Conservation (phyloP, 805 yeast species). For the Nakazawaea peltata region DNA sequence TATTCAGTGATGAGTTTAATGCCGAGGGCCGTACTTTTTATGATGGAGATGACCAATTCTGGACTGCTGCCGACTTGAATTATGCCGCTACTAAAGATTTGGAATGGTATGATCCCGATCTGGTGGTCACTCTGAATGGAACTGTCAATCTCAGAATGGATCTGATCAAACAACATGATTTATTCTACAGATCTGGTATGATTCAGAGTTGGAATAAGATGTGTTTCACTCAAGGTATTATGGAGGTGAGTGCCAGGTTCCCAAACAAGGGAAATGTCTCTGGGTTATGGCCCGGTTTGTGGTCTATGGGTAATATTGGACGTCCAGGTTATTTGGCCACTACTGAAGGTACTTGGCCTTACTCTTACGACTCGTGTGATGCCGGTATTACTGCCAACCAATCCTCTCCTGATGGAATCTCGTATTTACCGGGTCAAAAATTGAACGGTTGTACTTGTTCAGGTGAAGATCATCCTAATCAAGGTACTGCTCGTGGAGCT, state of each 20-base stretch:
- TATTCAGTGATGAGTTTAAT: slow-evolving; percentile 87
- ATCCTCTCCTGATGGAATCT: slow-evolving; percentile 82
- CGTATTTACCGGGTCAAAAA: slow-evolving; percentile 79
- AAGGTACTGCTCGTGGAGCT: slow-evolving; percentile 86
- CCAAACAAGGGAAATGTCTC: slow-evolving; percentile 73
- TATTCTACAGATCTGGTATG: slow-evolving; percentile 87
- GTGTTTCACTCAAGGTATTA: slow-evolving; percentile 78
- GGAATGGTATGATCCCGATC: slow-evolving; percentile 96
- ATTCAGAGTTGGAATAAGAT: slow-evolving; percentile 86
- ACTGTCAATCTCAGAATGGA: slow-evolving; percentile 64
- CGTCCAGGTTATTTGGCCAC: slow-evolving; percentile 86
- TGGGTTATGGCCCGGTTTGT: slow-evolving; percentile 95
- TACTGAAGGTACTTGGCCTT: slow-evolving; percentile 95
- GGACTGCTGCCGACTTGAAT: slow-evolving; percentile 77
- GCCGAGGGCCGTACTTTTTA: slow-evolving; percentile 86
- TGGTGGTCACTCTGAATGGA: slow-evolving; percentile 70
- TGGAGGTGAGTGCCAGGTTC: slow-evolving; percentile 69
- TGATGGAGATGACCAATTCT: slow-evolving; percentile 86
- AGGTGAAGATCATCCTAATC: slow-evolving; percentile 82
- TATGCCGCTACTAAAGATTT: slow-evolving; percentile 85
- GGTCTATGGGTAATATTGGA: slow-evolving; percentile 92
- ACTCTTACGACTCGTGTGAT: slow-evolving; percentile 79
- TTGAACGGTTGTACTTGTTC: slow-evolving; percentile 72
- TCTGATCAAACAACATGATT: slow-evolving; percentile 70
- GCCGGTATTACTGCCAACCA: slow-evolving; percentile 95